These are phyloP conservation scores for Mucor plumbeus DNA, from an alignment of 371 early-diverging fungal species.

Conservation along the genomic window DNA sequence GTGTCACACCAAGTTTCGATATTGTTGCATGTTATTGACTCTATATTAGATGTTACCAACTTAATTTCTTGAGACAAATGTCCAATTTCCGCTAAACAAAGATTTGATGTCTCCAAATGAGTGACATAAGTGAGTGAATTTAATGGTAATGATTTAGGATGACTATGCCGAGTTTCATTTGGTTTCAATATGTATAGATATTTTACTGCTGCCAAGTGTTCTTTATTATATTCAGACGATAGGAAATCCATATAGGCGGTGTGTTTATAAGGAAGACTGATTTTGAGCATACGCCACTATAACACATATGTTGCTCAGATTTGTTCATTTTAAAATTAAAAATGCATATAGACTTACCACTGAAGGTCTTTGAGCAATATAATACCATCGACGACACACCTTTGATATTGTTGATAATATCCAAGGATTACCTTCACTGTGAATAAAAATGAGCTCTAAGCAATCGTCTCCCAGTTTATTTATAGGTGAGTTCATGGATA, in stretches of 20 bases:
- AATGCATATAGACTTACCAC: slow-evolving; percentile 20
- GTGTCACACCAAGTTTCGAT: slow-evolving; percentile 36
- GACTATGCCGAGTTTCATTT: slow-evolving; percentile 26
- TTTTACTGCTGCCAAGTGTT: slow-evolving; percentile 15
- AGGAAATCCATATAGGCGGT: slow-evolving; percentile 19
- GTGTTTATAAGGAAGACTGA: slow-evolving; percentile 16
- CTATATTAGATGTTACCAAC: background rate
- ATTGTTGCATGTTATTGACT: slow-evolving; percentile 11
- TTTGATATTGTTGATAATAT: slow-evolving; percentile 13
- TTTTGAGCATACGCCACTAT: slow-evolving; percentile 19
- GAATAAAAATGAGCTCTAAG: slow-evolving; percentile 24
- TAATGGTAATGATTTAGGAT: slow-evolving; percentile 23
- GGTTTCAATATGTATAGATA: slow-evolving; percentile 23
- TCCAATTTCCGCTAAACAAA: slow-evolving; percentile 31
- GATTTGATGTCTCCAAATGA: slow-evolving; percentile 23
- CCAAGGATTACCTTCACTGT: slow-evolving; percentile 28
- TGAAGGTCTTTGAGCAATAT: slow-evolving; percentile 19
- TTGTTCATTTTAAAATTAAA: background rate
- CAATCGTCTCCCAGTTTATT: slow-evolving; percentile 28
- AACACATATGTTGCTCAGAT: background rate
- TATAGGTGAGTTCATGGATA: background rate
- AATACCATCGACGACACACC: slow-evolving; percentile 32
- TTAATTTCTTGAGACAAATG: slow-evolving; percentile 17
- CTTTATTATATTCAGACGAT: slow-evolving; percentile 9
- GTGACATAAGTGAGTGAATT: slow-evolving; percentile 11